Base-by-base conservation (phyloP, 176 grass and related monocot genomes). In the Lolium perenne region DNA sequence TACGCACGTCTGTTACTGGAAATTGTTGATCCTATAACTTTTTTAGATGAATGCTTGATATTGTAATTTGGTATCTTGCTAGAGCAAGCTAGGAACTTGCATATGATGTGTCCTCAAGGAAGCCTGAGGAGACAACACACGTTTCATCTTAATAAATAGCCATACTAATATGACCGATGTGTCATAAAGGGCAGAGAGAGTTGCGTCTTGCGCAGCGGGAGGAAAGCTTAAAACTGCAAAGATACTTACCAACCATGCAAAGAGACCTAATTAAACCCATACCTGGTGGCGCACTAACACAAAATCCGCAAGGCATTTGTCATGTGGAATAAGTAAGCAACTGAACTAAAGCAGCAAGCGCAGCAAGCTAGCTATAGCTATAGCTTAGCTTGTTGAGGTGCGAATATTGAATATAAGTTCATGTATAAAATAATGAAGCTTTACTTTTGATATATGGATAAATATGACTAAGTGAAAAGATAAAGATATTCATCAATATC, bases 231-330 rank as follows among this genome's bases (percentile, higher is more conserved):
- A 53, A 75, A 75, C 49, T 75, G 48, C 47, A 75, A 51, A 51
- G 71, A 53, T 75, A 75, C 71, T 75, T 75, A 15, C 47, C 46
- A 17, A 17, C 72, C 13, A 32, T 32, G 47, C 46, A 75, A 75
- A 18, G 72, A 15, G 47, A 10, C 72, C 47, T 75, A 75, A 75
- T 75, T 53, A 53, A 74, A 18, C 47, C 72, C 48, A 53, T 26
- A 2, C 14, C 7, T 51, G 72, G 72, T 75, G 72, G 72, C 72
- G 72, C 72, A 75, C 75, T 77, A 77, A 35, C 18, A 78, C 54
- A 78, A 38, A 45, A n/a, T 9, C 35, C 1, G 76, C 76, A 59
- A 58, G 55, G 76, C 78, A 46, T 64, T 80, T 80, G 5, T 26
- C 78, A 48, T 17, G 78, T 62, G 21, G 21, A 64, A 48, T 64